These are phyloP conservation scores for Geotrichum citri-aurantii DNA, from an alignment of 1,139 yeast species.

Conservation along the genomic window DNA sequence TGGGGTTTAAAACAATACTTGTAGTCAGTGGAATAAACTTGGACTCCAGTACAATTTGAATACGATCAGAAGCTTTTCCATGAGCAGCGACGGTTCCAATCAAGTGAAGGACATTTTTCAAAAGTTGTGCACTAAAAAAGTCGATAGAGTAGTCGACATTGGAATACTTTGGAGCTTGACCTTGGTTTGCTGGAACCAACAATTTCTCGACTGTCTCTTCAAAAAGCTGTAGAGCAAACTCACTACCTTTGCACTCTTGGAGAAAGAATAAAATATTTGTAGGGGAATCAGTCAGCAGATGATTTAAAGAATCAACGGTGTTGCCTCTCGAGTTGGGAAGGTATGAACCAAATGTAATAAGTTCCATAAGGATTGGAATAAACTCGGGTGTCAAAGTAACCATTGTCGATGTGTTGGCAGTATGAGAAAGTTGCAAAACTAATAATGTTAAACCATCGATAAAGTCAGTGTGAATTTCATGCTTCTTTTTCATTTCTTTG, in stretches of 20 bases:
- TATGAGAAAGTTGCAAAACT: constrained; percentile 27
- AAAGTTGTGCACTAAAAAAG: constrained; percentile 54
- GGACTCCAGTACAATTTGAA: constrained; percentile 81
- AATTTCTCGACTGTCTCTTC: constrained; percentile 66
- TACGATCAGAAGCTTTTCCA: constrained; percentile 70
- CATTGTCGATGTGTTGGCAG: constrained; percentile 34
- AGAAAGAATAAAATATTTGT: constrained; percentile 56
- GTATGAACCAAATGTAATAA: constrained; percentile 48
- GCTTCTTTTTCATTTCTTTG: constrained; percentile 42
- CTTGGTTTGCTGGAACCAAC: constrained; percentile 45
- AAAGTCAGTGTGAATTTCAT: constrained; percentile 33
- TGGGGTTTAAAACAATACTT: constrained; percentile 52
- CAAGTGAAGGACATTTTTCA: constrained; percentile 48
- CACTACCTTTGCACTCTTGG: constrained; percentile 56
- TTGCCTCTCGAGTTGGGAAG: constrained; percentile 58
- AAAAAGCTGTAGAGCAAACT: constrained; percentile 53
- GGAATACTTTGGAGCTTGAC: constrained; percentile 47
- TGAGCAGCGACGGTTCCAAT: constrained; percentile 60
- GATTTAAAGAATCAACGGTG: constrained; percentile 57
- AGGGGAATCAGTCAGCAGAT: constrained; percentile 46
- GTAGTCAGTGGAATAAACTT: constrained; percentile 61
- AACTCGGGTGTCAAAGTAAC: constrained; percentile 62
- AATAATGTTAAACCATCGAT: constrained; percentile 29
- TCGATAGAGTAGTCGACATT: constrained; percentile 55
- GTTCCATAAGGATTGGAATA: constrained; percentile 57